Base-by-base conservation (phyloP, 352 stramenopile species). In the Phytophthora syringae region DNA sequence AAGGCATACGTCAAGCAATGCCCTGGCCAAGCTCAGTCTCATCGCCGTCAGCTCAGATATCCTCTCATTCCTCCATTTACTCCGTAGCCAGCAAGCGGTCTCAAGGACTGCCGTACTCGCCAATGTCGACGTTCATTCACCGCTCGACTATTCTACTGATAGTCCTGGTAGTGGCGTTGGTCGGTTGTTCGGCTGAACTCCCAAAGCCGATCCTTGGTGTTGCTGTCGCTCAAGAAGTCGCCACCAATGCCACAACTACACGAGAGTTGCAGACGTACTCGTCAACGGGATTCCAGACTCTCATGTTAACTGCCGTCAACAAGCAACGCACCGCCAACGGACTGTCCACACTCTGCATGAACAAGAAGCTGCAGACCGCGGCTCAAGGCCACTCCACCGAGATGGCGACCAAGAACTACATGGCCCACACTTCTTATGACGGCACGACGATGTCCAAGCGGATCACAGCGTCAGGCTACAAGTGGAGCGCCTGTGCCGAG, bases 221-320 rank as follows among this genome's bases (percentile, higher is more conserved):
- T 49, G 45, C 45, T 34, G 49, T 59, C 15, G 37, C 52, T 18
- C 18, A 64, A 43, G 52, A 58, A 37, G 11, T 70, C 5, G 18
- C 25, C 28, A 48, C 25, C 28, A 49, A 55, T 22, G 15, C 39
- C 22, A 72, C 45, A 2, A n/a, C 28, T 34, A 55, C 30, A 12
- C 45, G 65, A 28, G 34, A 73, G 6, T 39, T 70, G 48, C 59
- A 73, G 21, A 70, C 59, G 28, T 73, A 73, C 55, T 70, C 66
- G 5, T 56, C 44, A 12, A 75, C 47, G 34, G 59, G 68, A 13
- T 69, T 69, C 51, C 58, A 68, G 51, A 52, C 58, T 21, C 42
- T 63, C 25, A 63, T 85, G 73, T 69, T 83, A 7, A 66, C 37
- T 11, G 74, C 77, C 9, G 74, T 82, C 32, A 86, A 84, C 52